phyloP scores from a whole-genome alignment of 179 eudicot species.

The Gypsophila paniculata region DNA sequence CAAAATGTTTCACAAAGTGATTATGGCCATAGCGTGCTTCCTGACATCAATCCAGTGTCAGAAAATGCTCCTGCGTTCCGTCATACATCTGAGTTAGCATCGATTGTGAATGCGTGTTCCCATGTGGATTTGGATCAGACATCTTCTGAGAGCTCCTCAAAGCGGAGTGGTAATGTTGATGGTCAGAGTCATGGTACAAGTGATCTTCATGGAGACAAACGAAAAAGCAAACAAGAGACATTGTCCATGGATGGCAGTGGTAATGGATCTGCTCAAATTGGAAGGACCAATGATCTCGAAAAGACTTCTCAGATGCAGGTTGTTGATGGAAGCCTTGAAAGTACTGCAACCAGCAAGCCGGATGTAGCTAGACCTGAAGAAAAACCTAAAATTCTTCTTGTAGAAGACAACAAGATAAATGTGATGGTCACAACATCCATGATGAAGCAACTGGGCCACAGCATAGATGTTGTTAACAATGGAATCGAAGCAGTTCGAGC shows the following conservation, averaged over 20 bases:
- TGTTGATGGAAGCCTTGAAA: constrained; percentile 38
- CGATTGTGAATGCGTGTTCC: constrained; percentile 34
- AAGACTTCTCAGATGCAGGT: constrained; percentile 31
- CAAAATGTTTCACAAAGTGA: constrained; percentile 32
- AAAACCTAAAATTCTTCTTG: constrained; percentile 76
- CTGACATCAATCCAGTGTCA: constrained; percentile 33
- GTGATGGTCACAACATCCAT: constrained; percentile 80
- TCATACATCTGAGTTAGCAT: constrained; percentile 33
- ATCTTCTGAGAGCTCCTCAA: constrained; percentile 34
- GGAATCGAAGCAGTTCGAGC: constrained; percentile 93
- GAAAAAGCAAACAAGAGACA: constrained; percentile 23
- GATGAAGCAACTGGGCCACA: constrained; percentile 84
- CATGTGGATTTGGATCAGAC: constrained; percentile 30
- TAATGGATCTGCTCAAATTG: constrained; percentile 22
- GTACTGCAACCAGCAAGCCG: constrained; percentile 41
- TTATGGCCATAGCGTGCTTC: constrained; percentile 27
- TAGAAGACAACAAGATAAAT: constrained; percentile 85
- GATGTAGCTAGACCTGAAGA: constrained; percentile 32
- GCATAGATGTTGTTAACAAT: constrained; percentile 71
- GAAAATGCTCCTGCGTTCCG: constrained; percentile 31
- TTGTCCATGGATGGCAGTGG: constrained; percentile 18
- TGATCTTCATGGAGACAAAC: constrained; percentile 22
- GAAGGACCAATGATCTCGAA: constrained; percentile 24
- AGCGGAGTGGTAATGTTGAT: constrained; percentile 25
- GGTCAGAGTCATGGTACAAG: constrained; percentile 22